Base-by-base conservation (phyloP, 257 asterid genomes). In the Fraxinus quadrangulata region DNA sequence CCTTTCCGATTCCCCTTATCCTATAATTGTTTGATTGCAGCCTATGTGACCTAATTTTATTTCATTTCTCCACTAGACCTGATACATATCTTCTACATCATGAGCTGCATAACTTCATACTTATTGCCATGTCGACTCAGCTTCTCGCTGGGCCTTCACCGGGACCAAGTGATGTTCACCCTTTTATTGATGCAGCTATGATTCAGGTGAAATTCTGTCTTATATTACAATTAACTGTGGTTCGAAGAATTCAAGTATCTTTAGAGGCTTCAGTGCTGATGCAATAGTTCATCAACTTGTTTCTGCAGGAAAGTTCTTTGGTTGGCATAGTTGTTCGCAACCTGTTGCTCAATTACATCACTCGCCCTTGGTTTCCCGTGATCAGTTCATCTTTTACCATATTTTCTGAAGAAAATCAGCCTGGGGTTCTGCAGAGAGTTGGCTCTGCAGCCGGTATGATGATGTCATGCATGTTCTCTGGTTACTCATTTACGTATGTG, bases 111-210 rank as follows among this genome's bases (percentile, higher is more conserved):
- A 90, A 94, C 89, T 96, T 96, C 89, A 75, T 92, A 82, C 84
- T 91, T 76, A 86, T 90, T 7, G 84, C 95, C 78, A 84, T 88
- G 89, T 96, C 99, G 69, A 93, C 97, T 68, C 99, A 96, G 85
- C 97, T 96, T 86, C 96, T 88, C 71, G 87, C 96, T 80, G 97
- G 97, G 81, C 96, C 98, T 39, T 88, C 98, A 71, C 95, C 97
- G 4, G 97, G 98, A 70, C 96, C 91, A 37, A 85, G 86, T 83
- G 98, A 93, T 81, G 74, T 80, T 75, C 96, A 93, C 82, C 98
- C 99, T 78, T 93, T 96, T 79, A 83, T 91, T 59, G 98, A 96
- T 84, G 94, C 98, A 72, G 87, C 89, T 75, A 93, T 93, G 97
- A 79, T 67, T 78, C 97, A 93, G 97, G 99, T 96, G 31, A 70